Percentiles rank a stretch among this genome's conserved stretches.
phyloP scores from a whole-genome alignment of 805 yeast species.

The Metschnikowia rubicola region DNA sequence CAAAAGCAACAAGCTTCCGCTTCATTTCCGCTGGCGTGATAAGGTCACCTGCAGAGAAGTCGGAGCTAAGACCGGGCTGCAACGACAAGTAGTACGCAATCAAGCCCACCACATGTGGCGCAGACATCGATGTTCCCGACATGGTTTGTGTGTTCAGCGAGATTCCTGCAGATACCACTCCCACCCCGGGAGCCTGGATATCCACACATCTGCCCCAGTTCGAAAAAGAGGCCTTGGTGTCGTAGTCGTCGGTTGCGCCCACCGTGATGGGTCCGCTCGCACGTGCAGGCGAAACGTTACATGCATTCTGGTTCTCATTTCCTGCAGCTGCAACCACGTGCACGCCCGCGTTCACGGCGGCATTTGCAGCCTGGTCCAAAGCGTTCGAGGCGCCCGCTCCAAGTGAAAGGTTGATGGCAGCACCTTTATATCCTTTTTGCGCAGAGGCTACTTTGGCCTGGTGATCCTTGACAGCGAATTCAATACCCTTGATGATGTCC shows the following conservation, averaged over 20 bases:
- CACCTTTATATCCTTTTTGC: slow-evolving; percentile 72
- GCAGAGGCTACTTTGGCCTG: slow-evolving; percentile 48
- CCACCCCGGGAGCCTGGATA: slow-evolving; percentile 93
- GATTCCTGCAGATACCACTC: slow-evolving; percentile 54
- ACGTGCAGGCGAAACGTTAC: slow-evolving; percentile 78
- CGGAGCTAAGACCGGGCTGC: slow-evolving; percentile 17
- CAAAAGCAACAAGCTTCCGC: slow-evolving; percentile 36
- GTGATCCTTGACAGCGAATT: slow-evolving; percentile 75
- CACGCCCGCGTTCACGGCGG: slow-evolving; percentile 83
- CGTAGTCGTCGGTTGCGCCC: slow-evolving; percentile 84
- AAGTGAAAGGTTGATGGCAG: slow-evolving; percentile 87
- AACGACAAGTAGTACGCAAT: slow-evolving; percentile 46
- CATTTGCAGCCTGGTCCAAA: slow-evolving; percentile 81
- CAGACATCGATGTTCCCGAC: slow-evolving; percentile 80
- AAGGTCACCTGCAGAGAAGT: slow-evolving; percentile 40
- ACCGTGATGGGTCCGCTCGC: slow-evolving; percentile 78
- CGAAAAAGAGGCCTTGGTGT: slow-evolving; percentile 89
- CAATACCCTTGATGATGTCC: slow-evolving; percentile 81
- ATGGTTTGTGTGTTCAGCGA: slow-evolving; percentile 17
- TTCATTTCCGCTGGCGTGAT: slow-evolving; percentile 40
- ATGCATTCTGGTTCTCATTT: slow-evolving; percentile 89
- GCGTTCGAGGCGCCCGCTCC: slow-evolving; percentile 92
- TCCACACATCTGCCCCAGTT: slow-evolving; percentile 95
- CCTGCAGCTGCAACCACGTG: slow-evolving; percentile 97
- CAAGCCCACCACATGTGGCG: slow-evolving; percentile 68